Percentiles rank a stretch among this genome's conserved stretches.
phyloP scores from a whole-genome alignment of 2,329 filamentous ascomycete species.

The Rutstroemia sp. region DNA sequence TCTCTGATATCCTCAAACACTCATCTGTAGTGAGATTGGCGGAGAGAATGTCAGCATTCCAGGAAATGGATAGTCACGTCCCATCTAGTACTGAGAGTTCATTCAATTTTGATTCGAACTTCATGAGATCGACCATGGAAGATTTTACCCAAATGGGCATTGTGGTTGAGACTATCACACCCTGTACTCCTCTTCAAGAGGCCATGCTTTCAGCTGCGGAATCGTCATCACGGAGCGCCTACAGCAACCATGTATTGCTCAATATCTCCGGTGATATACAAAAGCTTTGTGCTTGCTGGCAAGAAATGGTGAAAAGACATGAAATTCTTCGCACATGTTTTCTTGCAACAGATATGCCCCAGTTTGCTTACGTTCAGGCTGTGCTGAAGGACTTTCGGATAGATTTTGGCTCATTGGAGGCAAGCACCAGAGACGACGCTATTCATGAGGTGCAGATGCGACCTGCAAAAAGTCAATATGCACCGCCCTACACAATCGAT shows the following conservation, averaged over 20 bases:
- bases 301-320: conserved; percentile 55
- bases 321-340: conserved; percentile 76
- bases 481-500: conserved; percentile 24
- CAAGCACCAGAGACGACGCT: not conserved
- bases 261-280: conserved; percentile 43
- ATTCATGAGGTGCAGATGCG: not conserved
- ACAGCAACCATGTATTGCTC: conserved; percentile 67
- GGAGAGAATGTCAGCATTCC: conserved; percentile 21
- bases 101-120: conserved; percentile 21
- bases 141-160: conserved; percentile 20
- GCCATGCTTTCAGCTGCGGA: conserved; percentile 65
- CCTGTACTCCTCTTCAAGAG: conserved; percentile 83
- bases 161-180: conserved; percentile 51
- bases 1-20: conserved; percentile 64
- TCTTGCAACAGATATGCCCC: conserved; percentile 50
- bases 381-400: conserved; percentile 44
- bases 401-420: conserved; percentile 13
- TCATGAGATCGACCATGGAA: conserved; percentile 13
- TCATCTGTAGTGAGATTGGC: conserved; percentile 58
- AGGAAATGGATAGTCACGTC: not conserved
- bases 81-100: not conserved
- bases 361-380: conserved; percentile 64
- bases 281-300: conserved; percentile 54
- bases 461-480: conserved; percentile 4
- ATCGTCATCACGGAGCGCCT: conserved; percentile 42